Percentiles rank a stretch among this genome's conserved stretches.
phyloP scores from a whole-genome alignment of 768 basidiomycete genomes.

The Pleurotus eryngii region DNA sequence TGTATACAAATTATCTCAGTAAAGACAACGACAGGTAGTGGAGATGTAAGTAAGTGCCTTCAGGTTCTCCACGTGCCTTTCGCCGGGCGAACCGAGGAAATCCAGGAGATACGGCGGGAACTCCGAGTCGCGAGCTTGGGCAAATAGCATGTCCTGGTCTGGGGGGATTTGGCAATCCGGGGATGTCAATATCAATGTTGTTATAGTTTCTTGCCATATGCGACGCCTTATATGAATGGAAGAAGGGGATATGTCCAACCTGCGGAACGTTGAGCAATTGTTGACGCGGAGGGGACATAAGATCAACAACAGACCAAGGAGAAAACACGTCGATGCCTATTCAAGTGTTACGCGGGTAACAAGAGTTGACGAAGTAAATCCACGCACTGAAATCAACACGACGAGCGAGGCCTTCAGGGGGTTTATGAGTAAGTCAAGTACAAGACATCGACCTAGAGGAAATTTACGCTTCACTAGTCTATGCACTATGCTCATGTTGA shows the following conservation, averaged over 20 bases:
- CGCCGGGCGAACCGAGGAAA: conserved; percentile 61
- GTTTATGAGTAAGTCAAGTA: not conserved
- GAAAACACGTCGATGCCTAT: conserved; percentile 80
- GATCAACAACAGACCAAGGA: conserved; percentile 43
- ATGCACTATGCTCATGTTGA: conserved; percentile 50
- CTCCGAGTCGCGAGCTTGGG: conserved; percentile 51
- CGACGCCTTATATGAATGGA: conserved; percentile 65
- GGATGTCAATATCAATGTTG: conserved; percentile 60
- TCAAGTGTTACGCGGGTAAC: not conserved
- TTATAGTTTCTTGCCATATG: conserved; percentile 79
- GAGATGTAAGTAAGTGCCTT: conserved; percentile 42
- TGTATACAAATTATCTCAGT: conserved; percentile 21
- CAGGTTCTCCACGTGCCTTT: conserved; percentile 74
- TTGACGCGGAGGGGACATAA: too few species aligned
- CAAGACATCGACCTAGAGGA: not conserved
- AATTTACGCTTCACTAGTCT: conserved; percentile 58
- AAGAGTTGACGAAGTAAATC: not conserved
- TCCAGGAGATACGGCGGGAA: conserved; percentile 69
- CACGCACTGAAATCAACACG: conserved; percentile 75
- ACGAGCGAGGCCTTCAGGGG: conserved; percentile 44
- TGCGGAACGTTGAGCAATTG: conserved; percentile 17
- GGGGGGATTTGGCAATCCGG: conserved; percentile 57
- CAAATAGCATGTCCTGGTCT: conserved; percentile 54
- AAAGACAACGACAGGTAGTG: not conserved
- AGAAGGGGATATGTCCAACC: conserved; percentile 52